Evolutionary conservation across 768 basidiomycete species (phyloP).

Genomic region (Kwoniella bestiolae): DNA sequence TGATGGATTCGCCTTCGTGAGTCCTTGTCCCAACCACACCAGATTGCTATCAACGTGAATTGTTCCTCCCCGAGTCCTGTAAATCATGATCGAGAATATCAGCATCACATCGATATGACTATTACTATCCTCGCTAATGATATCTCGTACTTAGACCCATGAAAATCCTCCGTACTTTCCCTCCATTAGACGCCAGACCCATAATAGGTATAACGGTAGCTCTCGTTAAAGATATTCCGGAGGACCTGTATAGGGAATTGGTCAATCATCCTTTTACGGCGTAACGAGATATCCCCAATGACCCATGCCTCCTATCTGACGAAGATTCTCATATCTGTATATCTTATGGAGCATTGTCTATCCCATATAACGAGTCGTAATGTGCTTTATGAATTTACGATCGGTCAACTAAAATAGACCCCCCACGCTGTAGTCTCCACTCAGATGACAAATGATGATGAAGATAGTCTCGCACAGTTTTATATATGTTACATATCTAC

Average conservation of each 20-base stretch:
- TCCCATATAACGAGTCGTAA: too few relatives aligned
- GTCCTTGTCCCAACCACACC: too few relatives aligned
- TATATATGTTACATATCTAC: background rate
- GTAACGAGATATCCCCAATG: too few relatives aligned
- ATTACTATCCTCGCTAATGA: background rate
- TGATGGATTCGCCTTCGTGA: conserved; percentile 85
- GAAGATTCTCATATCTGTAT: too few relatives aligned
- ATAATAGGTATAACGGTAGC: conserved; percentile 93
- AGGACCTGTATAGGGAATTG: conserved; percentile 60
- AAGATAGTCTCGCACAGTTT: background rate
- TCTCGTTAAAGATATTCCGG: conserved; percentile 85
- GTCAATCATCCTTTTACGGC: conserved; percentile 50
- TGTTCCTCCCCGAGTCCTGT: background rate
- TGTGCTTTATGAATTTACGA: background rate
- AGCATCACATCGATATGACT: conserved; percentile 12
- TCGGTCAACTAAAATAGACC: background rate
- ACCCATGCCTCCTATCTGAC: too few relatives aligned
- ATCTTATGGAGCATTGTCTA: too few relatives aligned
- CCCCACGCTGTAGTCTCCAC: too few relatives aligned
- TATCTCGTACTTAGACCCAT: conserved; percentile 70
- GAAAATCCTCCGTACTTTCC: conserved; percentile 90
- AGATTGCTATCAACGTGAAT: too few relatives aligned
- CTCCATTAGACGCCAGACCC: conserved; percentile 81
- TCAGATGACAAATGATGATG: background rate
- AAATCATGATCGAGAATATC: too few relatives aligned